These are phyloP conservation scores for Cardamine resedifolia DNA, from an alignment of 345 rosid species.

Conservation along the genomic window DNA sequence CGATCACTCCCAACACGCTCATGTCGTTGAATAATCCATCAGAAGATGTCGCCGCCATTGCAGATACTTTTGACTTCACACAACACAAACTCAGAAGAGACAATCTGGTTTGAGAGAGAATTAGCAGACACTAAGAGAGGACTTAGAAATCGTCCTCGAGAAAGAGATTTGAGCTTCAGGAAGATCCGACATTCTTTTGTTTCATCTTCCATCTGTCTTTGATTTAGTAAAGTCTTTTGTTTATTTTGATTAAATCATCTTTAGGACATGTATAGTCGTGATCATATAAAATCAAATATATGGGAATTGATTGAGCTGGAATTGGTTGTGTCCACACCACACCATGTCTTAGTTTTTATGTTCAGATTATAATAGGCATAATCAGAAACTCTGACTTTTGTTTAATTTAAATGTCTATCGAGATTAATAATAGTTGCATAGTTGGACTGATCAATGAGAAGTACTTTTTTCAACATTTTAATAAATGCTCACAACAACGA, in stretches of 20 bases:
- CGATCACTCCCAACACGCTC: constrained; percentile 32
- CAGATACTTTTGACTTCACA: neutral
- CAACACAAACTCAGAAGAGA: constrained; percentile 9
- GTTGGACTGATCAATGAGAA: constrained; percentile 15
- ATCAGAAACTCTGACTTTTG: constrained; percentile 21
- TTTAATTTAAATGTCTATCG: neutral
- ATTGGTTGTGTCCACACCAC: constrained; percentile 16
- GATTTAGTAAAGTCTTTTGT: constrained; percentile 25
- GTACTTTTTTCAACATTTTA: neutral
- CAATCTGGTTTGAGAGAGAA: neutral
- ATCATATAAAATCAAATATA: neutral
- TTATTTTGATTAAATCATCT: constrained; percentile 5
- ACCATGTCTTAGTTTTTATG: constrained; percentile 16
- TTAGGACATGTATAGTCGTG: constrained; percentile 31
- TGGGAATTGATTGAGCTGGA: constrained; percentile 27
- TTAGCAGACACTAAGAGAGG: neutral
- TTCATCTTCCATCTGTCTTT: constrained; percentile 15
- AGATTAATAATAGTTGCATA: constrained; percentile 12
- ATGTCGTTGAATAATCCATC: constrained; percentile 29
- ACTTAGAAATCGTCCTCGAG: constrained; percentile 2
- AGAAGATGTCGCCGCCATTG: constrained; percentile 26
- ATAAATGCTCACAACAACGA: neutral
- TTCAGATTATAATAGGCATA: constrained; percentile 2
- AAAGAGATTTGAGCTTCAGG: constrained; percentile 17
- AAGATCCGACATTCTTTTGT: constrained; percentile 35